Percentiles rank a stretch among this genome's conserved stretches.
phyloP scores from a whole-genome alignment of 768 basidiomycete species.

The Clavaria fumosa region DNA sequence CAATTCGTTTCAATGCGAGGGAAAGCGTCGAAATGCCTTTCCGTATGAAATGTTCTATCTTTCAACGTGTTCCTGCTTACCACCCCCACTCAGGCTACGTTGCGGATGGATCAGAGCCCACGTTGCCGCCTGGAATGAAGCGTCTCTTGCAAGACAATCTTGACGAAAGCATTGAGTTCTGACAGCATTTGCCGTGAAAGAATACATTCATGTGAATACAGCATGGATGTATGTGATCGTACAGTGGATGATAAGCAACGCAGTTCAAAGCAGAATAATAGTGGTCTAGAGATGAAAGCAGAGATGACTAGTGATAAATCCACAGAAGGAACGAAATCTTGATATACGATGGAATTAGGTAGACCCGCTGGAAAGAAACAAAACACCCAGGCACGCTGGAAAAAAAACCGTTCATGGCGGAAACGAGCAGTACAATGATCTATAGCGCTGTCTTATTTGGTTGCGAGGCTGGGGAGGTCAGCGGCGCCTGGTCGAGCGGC shows the following conservation, averaged over 20 bases:
- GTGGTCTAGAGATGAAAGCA: too few relatives aligned
- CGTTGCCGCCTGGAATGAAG: conserved; percentile 82
- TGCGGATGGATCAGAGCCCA: conserved; percentile 38
- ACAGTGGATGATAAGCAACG: not conserved
- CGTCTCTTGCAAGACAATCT: conserved; percentile 74
- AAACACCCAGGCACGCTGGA: too few relatives aligned
- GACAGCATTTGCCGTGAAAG: conserved; percentile 8
- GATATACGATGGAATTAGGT: too few relatives aligned
- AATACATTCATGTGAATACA: too few relatives aligned
- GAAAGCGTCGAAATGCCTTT: conserved; percentile 99
- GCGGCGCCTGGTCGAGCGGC: conserved; percentile 16
- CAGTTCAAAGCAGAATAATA: too few relatives aligned
- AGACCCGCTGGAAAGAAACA: too few relatives aligned
- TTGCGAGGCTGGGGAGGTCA: too few relatives aligned
- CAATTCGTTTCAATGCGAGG: conserved; percentile 69
- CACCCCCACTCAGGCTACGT: conserved; percentile 30
- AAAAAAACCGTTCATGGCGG: too few relatives aligned
- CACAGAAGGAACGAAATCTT: too few relatives aligned
- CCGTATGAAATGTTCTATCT: conserved; percentile 31
- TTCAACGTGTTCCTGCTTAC: not conserved
- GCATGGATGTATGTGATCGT: not conserved
- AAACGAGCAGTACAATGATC: too few relatives aligned
- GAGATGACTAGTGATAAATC: too few relatives aligned
- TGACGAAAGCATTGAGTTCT: conserved; percentile 76
- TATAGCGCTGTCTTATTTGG: too few relatives aligned